Percentiles rank a stretch among this genome's conserved stretches.
Conservation (phyloP, 306 rosid genomes). For the Delonix regia region DNA sequence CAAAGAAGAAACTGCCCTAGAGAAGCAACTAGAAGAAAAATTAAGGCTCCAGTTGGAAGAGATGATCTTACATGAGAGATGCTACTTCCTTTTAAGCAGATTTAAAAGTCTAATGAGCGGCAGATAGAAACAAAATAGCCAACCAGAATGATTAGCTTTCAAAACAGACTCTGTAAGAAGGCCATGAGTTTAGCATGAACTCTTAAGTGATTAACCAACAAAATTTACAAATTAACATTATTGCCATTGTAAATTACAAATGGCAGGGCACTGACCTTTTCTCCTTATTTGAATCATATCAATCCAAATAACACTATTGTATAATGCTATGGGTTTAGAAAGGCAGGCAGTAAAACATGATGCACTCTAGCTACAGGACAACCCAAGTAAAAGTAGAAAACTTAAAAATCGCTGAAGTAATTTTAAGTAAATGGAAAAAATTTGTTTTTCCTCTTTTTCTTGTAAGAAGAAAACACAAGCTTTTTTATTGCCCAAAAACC, state of each 20-base stretch:
- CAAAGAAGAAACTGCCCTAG: not conserved
- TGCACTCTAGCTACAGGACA: not conserved
- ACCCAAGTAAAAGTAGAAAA: not conserved
- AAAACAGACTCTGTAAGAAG: not conserved
- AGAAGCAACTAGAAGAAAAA: constrained; percentile 23
- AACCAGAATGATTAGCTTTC: not conserved
- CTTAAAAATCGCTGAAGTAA: not conserved
- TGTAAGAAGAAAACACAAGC: not conserved
- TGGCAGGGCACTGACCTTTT: constrained; percentile 24
- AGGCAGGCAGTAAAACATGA: not conserved
- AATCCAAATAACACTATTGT: not conserved
- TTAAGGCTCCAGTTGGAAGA: constrained; percentile 25
- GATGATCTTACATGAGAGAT: constrained; percentile 15
- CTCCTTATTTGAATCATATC: not conserved
- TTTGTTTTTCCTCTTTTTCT: not conserved
- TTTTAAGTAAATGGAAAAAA: not conserved
- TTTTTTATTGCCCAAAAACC: constrained; percentile 1
- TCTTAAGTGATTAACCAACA: no score
- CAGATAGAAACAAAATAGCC: constrained; percentile 16
- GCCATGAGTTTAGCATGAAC: no score
- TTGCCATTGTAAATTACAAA: constrained; percentile 31
- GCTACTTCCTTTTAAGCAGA: not conserved
- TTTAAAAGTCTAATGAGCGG: not conserved
- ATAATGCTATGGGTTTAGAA: not conserved
- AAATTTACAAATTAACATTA: constrained; percentile 34